phyloP scores from a whole-genome alignment of 2,329 filamentous ascomycete species.

The Paramyrothecium roridum region DNA sequence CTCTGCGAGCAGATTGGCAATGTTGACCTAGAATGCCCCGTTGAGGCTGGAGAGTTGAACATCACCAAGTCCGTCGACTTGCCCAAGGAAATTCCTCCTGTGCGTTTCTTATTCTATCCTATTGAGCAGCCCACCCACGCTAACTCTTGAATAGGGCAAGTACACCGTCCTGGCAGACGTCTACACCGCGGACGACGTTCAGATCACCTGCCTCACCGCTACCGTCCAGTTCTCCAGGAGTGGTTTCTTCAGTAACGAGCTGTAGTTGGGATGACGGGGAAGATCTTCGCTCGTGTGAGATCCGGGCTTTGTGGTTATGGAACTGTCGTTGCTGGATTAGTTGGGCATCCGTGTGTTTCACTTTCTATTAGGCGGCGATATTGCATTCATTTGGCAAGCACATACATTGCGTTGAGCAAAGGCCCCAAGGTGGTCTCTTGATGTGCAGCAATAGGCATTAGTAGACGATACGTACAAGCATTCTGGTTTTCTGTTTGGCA shows the following conservation, averaged over 20 bases:
- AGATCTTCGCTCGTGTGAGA: background rate
- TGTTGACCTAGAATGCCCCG: slow-evolving; percentile 84
- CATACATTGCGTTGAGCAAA: background rate
- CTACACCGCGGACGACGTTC: slow-evolving; percentile 65
- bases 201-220: slow-evolving; percentile 85
- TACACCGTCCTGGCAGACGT: slow-evolving; percentile 90
- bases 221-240: slow-evolving; percentile 57
- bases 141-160: slow-evolving; percentile 60
- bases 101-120: slow-evolving; percentile 44
- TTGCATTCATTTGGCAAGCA: background rate
- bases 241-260: slow-evolving; percentile 37
- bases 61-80: slow-evolving; percentile 82
- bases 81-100: slow-evolving; percentile 82
- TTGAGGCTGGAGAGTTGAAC: slow-evolving; percentile 72
- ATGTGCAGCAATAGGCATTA: background rate
- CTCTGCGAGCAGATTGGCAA: slow-evolving; percentile 88
- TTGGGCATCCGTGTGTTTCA: background rate
- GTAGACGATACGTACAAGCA: background rate
- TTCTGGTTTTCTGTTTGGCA: background rate
- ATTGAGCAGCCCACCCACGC: slow-evolving; percentile 1
- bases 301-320: background rate
- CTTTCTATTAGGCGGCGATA: background rate
- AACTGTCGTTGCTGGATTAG: background rate
- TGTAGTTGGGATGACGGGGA: slow-evolving; percentile 22
- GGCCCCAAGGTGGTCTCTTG: background rate